Evolutionary conservation across 192 early-diverging fungal genomes (phyloP).

Genomic region (Rhizophagus clarus): DNA sequence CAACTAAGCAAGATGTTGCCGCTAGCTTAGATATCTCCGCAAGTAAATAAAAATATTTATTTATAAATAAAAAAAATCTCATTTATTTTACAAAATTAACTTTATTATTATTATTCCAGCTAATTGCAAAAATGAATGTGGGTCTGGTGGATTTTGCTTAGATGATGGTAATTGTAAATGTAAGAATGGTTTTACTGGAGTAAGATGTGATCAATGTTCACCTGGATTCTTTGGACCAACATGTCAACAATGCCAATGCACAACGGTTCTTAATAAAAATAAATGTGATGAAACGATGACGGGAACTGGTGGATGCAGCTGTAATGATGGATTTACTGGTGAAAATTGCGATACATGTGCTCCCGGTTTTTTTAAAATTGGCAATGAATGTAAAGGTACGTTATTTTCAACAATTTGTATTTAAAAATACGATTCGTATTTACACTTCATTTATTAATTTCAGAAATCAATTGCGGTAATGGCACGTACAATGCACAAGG

Average conservation of each 20-base stretch:
- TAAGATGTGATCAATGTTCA: constrained; percentile 13
- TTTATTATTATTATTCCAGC: not conserved
- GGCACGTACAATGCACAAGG: not conserved
- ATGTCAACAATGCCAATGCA: not conserved
- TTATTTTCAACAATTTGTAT: not conserved
- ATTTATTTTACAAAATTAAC: not conserved
- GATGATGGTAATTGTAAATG: constrained; percentile 12
- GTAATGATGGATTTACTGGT: constrained; percentile 5
- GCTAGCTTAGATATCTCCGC: constrained; percentile 6
- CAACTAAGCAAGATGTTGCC: not conserved
- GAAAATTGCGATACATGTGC: not conserved
- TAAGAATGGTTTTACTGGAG: constrained; percentile 10
- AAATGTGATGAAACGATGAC: constrained; percentile 20
- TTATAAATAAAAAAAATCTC: not conserved
- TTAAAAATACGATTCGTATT: not conserved
- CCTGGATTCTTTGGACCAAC: constrained; percentile 24
- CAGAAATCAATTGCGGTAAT: constrained; percentile 17
- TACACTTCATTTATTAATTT: not conserved
- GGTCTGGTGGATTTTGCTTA: constrained; percentile 23
- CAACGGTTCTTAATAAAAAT: not conserved
- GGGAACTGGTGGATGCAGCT: constrained; percentile 27
- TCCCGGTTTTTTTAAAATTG: constrained; percentile 17
- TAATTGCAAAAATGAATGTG: constrained; percentile 19
- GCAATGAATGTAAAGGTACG: constrained; percentile 1
- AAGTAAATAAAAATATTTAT: not conserved